Base-by-base conservation (phyloP, 2,329 filamentous ascomycete species). In the Cladosporium sp. region DNA sequence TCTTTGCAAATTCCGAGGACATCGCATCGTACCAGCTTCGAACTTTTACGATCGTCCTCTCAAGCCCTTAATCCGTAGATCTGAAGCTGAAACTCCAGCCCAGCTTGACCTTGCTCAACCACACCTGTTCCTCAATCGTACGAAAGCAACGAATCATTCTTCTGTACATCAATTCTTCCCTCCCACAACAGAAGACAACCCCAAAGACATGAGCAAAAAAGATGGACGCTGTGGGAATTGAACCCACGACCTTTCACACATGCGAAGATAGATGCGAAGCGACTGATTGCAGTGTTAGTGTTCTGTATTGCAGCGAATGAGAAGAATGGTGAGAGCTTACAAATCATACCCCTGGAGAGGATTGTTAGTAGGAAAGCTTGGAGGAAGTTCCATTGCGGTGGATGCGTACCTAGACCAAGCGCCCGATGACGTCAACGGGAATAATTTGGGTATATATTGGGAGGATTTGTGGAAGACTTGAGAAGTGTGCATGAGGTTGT, bases 231-330 rank as follows among this genome's bases (percentile, higher is more conserved):
- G 56, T 58, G 56, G 56, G 56, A 58, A 58, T 58, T 58, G 56
- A 58, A 58, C 56, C 56, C 56, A 58, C 56, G 56, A 58, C 56
- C 56, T 58, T 58, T 58, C 56, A 58, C 56, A 58, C 25, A 6
- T 58, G 56, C 56, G 56, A 58, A 43, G 56, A 58, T 58, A 43
- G 56, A 58, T 58, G 56, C 56, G 56, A 58, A 58, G 56, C 56
- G 56, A 58, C 54, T 57, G 54, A 57, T 36, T 57, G 54, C 4
- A 23, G 10, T 23, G 30, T 57, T 57, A 57, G 54, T 36, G 18
- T 5, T 30, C 10, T 23, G 28, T 39, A n/a, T 4, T 3, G 49
- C 13, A 53, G 28, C 16, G 23, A n/a, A n/a, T 21, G 28, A 32
- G 8, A 28, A 23, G 30, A 30, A 13, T 21, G 11, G 54, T 14